A percentile compares a stretch with the other conserved stretches of the same genome.
Evolutionary conservation across 2,329 filamentous ascomycete genomes (phyloP).

Genomic region (Verticillium isaacii): DNA sequence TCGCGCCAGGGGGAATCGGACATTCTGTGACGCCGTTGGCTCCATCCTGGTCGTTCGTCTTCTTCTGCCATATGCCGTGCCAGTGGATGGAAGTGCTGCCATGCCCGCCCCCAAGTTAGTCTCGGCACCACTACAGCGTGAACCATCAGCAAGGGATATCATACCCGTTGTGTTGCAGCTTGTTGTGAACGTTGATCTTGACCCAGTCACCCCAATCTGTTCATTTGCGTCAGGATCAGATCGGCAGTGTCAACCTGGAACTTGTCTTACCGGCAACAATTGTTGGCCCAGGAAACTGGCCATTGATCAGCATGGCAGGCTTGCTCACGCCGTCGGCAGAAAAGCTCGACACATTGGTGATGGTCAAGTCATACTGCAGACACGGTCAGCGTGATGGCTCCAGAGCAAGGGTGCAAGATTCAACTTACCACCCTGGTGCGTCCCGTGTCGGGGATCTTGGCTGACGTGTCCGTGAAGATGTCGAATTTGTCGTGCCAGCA

Average conservation of each 20-base stretch:
- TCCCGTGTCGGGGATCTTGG: constrained; percentile 16
- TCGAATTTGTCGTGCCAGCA: constrained; percentile 26
- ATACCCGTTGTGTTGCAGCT: constrained; percentile 36
- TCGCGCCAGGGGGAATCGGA: constrained; percentile 27
- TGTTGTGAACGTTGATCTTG: constrained; percentile 57
- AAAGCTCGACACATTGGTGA: constrained; percentile 17
- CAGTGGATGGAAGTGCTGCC: constrained; percentile 42
- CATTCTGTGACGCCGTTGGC: constrained; percentile 40
- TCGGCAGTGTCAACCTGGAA: neutral
- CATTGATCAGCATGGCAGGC: constrained; percentile 41
- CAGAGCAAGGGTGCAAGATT: neutral
- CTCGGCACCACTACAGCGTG: neutral
- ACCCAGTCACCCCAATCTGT: constrained; percentile 39
- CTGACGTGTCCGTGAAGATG: constrained; percentile 24
- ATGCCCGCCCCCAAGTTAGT: constrained; percentile 19
- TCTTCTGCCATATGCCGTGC: constrained; percentile 41
- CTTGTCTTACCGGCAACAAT: constrained; percentile 29
- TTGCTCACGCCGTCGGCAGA: constrained; percentile 17
- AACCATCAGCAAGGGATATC: constrained; percentile 1
- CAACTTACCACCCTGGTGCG: constrained; percentile 17
- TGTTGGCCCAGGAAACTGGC: constrained; percentile 42
- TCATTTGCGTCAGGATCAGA: neutral
- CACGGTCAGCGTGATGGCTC: neutral
- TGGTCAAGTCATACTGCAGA: constrained; percentile 19
- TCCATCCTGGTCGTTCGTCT: constrained; percentile 37